phyloP scores from a whole-genome alignment of 768 basidiomycete species.

The Tulasnella sp. region DNA sequence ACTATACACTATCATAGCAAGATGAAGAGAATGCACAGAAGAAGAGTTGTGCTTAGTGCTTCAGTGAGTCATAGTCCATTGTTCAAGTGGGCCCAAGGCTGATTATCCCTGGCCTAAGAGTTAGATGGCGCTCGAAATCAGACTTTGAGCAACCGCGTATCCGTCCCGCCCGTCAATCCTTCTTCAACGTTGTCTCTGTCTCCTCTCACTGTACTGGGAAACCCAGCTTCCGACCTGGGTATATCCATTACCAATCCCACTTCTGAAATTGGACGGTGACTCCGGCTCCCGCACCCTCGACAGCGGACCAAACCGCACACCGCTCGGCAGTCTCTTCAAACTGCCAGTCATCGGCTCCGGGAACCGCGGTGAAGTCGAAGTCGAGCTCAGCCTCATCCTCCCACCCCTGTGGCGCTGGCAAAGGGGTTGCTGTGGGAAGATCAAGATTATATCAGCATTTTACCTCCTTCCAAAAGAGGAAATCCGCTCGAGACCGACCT shows the following conservation, averaged over 20 bases:
- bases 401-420: neutral
- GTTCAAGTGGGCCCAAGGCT: too few relatives aligned
- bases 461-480: neutral
- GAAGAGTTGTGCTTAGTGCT: too few relatives aligned
- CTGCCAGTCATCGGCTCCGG: neutral
- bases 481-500: neutral
- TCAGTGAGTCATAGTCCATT: too few relatives aligned
- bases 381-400: neutral
- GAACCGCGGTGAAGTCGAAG: neutral
- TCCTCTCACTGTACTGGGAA: too few relatives aligned
- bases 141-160: too few relatives aligned
- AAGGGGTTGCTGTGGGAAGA: neutral
- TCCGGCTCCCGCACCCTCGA: neutral
- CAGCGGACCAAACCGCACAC: neutral
- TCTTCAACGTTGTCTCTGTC: too few relatives aligned
- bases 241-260: neutral
- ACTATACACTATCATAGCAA: too few relatives aligned
- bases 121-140: too few relatives aligned
- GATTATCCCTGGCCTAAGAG: too few relatives aligned
- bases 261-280: constrained; percentile 1
- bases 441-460: neutral
- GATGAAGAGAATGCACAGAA: too few relatives aligned
- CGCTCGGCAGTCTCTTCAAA: neutral
- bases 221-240: too few relatives aligned
- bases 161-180: too few relatives aligned